Base-by-base conservation (phyloP, 1,139 yeast genomes). In the Dujonia santamariae region DNA sequence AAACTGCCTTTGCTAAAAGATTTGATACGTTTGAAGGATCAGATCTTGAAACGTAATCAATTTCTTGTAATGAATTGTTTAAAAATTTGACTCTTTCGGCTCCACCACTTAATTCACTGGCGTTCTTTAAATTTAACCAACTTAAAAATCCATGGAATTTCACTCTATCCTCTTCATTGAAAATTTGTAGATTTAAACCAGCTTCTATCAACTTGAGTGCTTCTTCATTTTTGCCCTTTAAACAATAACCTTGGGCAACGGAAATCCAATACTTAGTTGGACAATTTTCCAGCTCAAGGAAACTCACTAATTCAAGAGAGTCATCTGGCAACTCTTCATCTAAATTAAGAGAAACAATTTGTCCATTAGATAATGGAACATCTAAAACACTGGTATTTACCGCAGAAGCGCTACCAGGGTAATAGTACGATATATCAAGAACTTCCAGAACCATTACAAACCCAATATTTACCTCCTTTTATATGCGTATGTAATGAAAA, bases 281-380 rank as follows among this genome's bases (percentile, higher is more conserved):
- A 42, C 94, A 82, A 38, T 74, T 75, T 59, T 88, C 97, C 43
- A 85, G 86, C 42, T 83, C 82, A 45, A 92, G 67, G 44, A 92
- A 73, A 26, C 77, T 75, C 46, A 85, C 80, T 46, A 92, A 69
- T 51, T 92, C 97, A 35, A 78, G 72, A 4, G 96, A 85, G 54
- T 88, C 96, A 16, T 85, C 96, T 1, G 96, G 95, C 40, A 90
- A 67, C 53, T 90, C 97, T 30, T 75, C 76, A 29, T 67, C 64
- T 39, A 71, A 72, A 58, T 78, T 85, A 44, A 85, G 77, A 38
- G 79, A 72, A 40, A 83, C 92, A 44, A 83, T 77, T 56, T 83
- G 87, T 35, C 82, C 85, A 43, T 73, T 80, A 46, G 74, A 72
- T 51, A 83, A 63, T 12, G 88, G 90, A 46, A 85, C 79, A 54